These are phyloP conservation scores for Rubia yunnanensis DNA, from an alignment of 257 asterid species.

Conservation along the genomic window DNA sequence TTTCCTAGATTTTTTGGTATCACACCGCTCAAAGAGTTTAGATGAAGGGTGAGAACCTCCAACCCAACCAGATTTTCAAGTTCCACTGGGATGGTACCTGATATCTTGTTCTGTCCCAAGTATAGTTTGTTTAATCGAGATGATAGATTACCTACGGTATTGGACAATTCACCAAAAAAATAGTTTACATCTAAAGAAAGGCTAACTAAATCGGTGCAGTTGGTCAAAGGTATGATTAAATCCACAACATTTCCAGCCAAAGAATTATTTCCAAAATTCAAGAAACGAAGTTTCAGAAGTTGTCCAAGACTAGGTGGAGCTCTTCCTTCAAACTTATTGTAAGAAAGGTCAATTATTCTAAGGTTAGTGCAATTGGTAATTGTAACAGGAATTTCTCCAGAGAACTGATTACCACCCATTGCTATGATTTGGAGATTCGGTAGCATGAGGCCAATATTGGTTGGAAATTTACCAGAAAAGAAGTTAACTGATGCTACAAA, in stretches of 20 bases:
- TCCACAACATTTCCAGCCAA: neutral
- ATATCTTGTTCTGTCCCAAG: slow-evolving; percentile 11
- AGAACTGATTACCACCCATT: neutral
- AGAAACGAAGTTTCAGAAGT: neutral
- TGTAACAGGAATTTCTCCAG: neutral
- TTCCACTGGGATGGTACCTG: slow-evolving; percentile 20
- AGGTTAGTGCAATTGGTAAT: neutral
- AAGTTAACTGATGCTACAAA: neutral
- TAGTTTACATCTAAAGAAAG: neutral
- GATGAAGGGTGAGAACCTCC: neutral
- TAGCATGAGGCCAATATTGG: neutral
- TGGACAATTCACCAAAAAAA: neutral
- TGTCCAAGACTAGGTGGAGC: neutral
- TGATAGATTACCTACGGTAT: slow-evolving; percentile 27
- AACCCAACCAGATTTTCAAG: slow-evolving; percentile 17
- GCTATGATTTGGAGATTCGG: slow-evolving; percentile 15
- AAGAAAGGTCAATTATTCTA: neutral
- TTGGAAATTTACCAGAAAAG: neutral
- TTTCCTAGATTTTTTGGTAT: slow-evolving; percentile 26
- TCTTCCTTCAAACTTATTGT: neutral
- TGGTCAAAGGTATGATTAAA: neutral
- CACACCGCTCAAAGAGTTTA: slow-evolving; percentile 14
- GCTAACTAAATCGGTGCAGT: neutral
- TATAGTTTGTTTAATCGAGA: neutral
- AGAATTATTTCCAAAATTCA: neutral